Evolutionary conservation across 129 eudicot genomes (phyloP), one percentile per base, ranked within the genome.

Genomic region (Flaveria bidentis): DNA sequence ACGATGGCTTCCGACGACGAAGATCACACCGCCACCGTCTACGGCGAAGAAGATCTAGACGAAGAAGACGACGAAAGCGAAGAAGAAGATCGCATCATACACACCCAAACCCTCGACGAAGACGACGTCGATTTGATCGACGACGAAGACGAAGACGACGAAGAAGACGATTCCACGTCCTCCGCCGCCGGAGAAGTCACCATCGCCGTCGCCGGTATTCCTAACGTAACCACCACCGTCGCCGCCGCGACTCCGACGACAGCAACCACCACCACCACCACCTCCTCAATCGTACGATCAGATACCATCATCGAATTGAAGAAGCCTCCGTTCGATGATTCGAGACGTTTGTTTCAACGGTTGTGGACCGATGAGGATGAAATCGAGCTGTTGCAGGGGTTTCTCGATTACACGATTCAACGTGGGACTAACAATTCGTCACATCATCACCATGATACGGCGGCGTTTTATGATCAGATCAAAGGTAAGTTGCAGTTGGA

Each of bases 321-420:
- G 73, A 91, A 89, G 67, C 82, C 84, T 6, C 76, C 79, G 13
- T 60, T 82, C 17, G 97, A 90, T 57, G 97, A 90, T 70, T 85
- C 95, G 2, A 78, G 97, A 41, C 80, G 87, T 83, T 74, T 93
- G 45, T 93, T 93, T 75, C 98, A 93, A 79, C 87, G 97, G 14
- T 76, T 93, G 6, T 93, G 98, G 98, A 90, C 90, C 2, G 97
- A 93, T 76, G 98, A 93, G 78, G 98, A 93, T 67, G 98, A 93
- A 84, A 93, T 93, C 61, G 96, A 90, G 89, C 85, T 93, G 2
- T 67, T 93, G 17, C 88, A 85, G 55, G 98, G 98, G 46, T 93
- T 91, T 70, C 86, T 85, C 8, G 98, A 93, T 5, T 91, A 93
- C 69, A 91, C 86, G 0, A 58, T 84, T 1, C 80, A 70, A 30